Evolutionary conservation across 2,329 filamentous ascomycete genomes (phyloP).

Genomic region (Parafenestella ontariensis): DNA sequence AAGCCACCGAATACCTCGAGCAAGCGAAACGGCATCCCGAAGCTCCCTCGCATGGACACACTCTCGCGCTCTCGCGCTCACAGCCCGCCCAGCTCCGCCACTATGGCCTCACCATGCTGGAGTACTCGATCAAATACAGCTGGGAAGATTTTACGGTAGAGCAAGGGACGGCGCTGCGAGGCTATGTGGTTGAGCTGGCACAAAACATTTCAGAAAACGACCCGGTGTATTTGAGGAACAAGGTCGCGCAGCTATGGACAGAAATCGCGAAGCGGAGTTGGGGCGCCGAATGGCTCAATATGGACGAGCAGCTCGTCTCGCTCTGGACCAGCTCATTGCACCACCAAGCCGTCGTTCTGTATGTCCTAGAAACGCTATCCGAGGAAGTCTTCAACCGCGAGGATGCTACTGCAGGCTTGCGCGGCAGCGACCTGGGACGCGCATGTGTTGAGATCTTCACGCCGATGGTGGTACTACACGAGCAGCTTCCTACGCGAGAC

Average conservation of each 20-base stretch:
- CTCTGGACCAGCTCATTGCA: conserved; percentile 72
- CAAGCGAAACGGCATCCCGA: conserved; percentile 78
- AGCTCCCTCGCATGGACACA: conserved; percentile 85
- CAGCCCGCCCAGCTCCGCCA: conserved; percentile 87
- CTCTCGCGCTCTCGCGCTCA: conserved; percentile 75
- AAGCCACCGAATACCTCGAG: conserved; percentile 87
- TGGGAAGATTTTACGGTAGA: conserved; percentile 76
- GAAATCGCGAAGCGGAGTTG: conserved; percentile 93
- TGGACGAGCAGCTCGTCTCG: conserved; percentile 83
- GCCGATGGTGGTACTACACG: conserved; percentile 74
- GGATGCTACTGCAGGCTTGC: conserved; percentile 81
- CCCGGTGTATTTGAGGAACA: conserved; percentile 86
- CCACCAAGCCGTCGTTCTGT: conserved; percentile 87
- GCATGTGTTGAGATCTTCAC: conserved; percentile 95
- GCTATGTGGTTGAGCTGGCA: conserved; percentile 81
- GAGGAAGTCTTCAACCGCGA: conserved; percentile 94
- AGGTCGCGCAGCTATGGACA: conserved; percentile 92
- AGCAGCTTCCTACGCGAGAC: conserved; percentile 78
- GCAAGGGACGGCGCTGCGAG: conserved; percentile 72
- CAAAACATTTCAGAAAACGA: conserved; percentile 74
- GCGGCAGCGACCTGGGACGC: conserved; percentile 83
- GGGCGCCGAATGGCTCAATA: conserved; percentile 91
- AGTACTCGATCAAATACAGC: conserved; percentile 85
- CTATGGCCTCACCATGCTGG: conserved; percentile 90
- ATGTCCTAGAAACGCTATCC: conserved; percentile 87